Evolutionary conservation across 2,329 filamentous ascomycete genomes (phyloP).

Genomic region (Myriosclerotinia curreyana): DNA sequence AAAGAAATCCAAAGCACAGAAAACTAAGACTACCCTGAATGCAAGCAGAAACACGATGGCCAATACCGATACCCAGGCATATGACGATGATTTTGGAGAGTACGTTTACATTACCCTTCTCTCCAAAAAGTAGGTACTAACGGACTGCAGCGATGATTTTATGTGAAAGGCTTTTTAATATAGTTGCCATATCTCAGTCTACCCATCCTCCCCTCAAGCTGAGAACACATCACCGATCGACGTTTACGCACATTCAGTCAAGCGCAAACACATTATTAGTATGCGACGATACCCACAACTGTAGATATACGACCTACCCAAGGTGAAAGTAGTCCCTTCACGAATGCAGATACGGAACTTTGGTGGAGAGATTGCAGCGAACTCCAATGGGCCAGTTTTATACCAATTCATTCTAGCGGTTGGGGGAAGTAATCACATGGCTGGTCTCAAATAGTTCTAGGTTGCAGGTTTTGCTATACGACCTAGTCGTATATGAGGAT

Average conservation of each 20-base stretch:
- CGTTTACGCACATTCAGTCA: slow-evolving; percentile 1
- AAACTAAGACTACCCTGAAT: slow-evolving; percentile 85
- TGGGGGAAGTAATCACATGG: not conserved
- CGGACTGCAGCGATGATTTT: slow-evolving; percentile 59
- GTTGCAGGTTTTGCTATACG: not conserved
- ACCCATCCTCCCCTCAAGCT: not conserved
- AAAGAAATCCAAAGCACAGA: slow-evolving; percentile 96
- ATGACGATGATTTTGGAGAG: slow-evolving; percentile 86
- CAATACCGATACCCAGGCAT: slow-evolving; percentile 68
- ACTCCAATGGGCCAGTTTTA: not conserved
- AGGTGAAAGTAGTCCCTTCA: not conserved
- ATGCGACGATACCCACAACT: not conserved
- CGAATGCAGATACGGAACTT: not conserved
- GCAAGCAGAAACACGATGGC: slow-evolving; percentile 55
- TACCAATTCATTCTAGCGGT: not conserved
- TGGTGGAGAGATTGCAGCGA: slow-evolving; percentile 2
- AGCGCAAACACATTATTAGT: not conserved
- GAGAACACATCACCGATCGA: not conserved
- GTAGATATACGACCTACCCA: not conserved
- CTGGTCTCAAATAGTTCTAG: slow-evolving; percentile 7
- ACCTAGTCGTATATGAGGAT: not conserved
- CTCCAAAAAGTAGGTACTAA: slow-evolving; percentile 28
- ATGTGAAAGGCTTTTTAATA: slow-evolving; percentile 54
- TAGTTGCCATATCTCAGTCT: slow-evolving; percentile 13
- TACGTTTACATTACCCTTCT: slow-evolving; percentile 48